Evolutionary conservation across 2,329 filamentous ascomycete genomes (phyloP), one percentile per base, ranked within the genome.

Genomic region (Achaetomium macrosporum): DNA sequence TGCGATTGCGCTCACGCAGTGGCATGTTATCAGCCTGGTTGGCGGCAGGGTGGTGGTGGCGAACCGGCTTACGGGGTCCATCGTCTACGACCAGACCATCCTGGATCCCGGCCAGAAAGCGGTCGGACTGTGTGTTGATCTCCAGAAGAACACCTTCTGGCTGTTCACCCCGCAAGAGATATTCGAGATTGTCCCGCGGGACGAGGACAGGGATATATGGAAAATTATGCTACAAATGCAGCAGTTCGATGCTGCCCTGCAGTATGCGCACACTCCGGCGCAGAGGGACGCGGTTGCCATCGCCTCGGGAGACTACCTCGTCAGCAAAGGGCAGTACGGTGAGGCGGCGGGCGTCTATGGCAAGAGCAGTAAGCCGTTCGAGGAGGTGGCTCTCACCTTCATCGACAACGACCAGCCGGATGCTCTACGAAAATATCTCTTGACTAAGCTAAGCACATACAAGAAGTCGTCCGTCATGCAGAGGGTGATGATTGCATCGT

Each of bases 91-190:
- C 66, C 90, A 97, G 69, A 77, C 84, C 19, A 86, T 99, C 5
- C 75, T 97, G 13, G 87, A 92, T 51, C 79, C 83, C 5, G 88
- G 87, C 0, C 88, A 96, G 62, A 84, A 78, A 62, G 83, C 85
- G 5, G 74, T 99, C n/a, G 90, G 88, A 0, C 79, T 99, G 16
- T 85, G 90, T 47, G 85, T 92, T 9, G 93, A 99, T 68, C 80
- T 87, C 56, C 92, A 93, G 68, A 96, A 96, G 74, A 95, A 92
- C 64, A 99, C 93, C 0, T 96, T 92, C 66, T 99, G 95, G 93
- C 78, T 99, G 2, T 95, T 97, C 65, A 97, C 92, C 0, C 80
- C 82, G 0, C 81, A 88, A 52, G 90, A 95, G 64, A 96, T 99
- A 47, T 96, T 90, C 61, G 93, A 99, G 71, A 86, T 99, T 54